Conservation (phyloP, 2,329 filamentous ascomycete species). For the Aspergillus nomiae region DNA sequence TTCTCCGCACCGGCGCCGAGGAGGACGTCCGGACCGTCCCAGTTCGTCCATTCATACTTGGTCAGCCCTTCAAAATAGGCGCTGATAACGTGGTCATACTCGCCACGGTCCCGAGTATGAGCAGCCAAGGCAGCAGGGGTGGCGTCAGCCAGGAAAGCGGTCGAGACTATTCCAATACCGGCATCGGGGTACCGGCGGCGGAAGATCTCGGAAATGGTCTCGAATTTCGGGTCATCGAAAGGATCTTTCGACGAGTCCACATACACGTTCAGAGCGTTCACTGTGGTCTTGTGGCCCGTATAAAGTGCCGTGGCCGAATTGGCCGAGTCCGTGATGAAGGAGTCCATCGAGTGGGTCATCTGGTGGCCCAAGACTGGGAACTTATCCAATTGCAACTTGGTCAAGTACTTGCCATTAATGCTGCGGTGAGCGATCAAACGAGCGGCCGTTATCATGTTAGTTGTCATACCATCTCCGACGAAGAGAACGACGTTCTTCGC, state of each 20-base stretch:
- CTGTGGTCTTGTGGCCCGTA: conserved; percentile 79
- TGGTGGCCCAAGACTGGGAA: conserved; percentile 86
- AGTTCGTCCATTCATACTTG: conserved; percentile 80
- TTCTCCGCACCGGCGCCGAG: conserved; percentile 83
- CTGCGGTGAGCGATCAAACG: conserved; percentile 79
- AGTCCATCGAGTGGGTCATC: conserved; percentile 85
- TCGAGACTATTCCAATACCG: conserved; percentile 68
- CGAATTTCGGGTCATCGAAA: conserved; percentile 84
- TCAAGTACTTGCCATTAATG: conserved; percentile 82
- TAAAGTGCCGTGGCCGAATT: conserved; percentile 83
- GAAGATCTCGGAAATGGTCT: conserved; percentile 74
- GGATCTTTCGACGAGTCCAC: conserved; percentile 71
- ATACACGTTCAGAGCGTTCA: conserved; percentile 81
- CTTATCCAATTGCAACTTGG: conserved; percentile 73
- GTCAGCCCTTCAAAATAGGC: conserved; percentile 73
- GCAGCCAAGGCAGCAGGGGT: conserved; percentile 75
- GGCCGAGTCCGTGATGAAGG: conserved; percentile 83
- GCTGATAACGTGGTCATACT: conserved; percentile 74
- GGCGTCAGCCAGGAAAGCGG: conserved; percentile 74
- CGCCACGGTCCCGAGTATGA: conserved; percentile 69
- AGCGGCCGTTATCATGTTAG: conserved; percentile 61
- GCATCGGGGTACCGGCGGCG: conserved; percentile 65
- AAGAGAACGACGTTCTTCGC: conserved; percentile 86
- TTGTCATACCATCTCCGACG: conserved; percentile 69
- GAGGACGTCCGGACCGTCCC: conserved; percentile 74